Base-by-base conservation (phyloP, 2,329 filamentous ascomycete genomes). In the Beauveria pseudobassiana region DNA sequence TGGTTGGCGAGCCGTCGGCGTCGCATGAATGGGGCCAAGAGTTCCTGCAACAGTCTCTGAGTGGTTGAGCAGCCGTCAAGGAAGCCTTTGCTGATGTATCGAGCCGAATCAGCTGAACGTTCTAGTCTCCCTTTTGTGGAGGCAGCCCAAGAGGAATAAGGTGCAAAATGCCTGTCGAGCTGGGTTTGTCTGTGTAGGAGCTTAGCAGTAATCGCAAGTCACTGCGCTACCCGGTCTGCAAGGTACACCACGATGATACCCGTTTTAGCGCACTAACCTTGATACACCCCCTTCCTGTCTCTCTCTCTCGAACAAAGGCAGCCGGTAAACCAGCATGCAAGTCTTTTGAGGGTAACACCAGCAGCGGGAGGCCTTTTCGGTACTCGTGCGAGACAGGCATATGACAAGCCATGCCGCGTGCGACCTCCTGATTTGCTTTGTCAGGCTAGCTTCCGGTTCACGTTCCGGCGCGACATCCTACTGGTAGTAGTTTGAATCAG, bases 1-100 rank as follows among this genome's bases (percentile, higher is more conserved):
- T 61, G 59, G 59, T 61, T 54, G 59, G 59, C n/a, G 57, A 60
- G 57, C 49, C 57, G 55, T 58, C 56, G 46, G 56, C 55, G 57
- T 59, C 28, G 38, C 56, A 51, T 34, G 49, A 16, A 53, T 38
- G 48, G 57, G 57, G 49, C 20, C 20, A n/a, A 40, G 43, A 49
- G 26, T 52, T 51, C 38, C 49, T 28, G 30, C 22, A 20, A 26
- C 20, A 30, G 38, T 53, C 40, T 30, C 18, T 60, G 48, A 40
- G 51, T 61, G 59, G 50, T 54, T 24, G 43, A 48, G 20, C 20
- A 16, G 8, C 16, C 50, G 58, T 54, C 50, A 50, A 49, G 50
- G 49, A 54, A 9, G 58, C 48, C 52, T 43, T 46, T n/a, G 40
- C 26, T 60, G 49, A 24, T 61, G 50, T 51, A 55, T 54, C 50